Conservation (phyloP, 169 alveolate genomes). For the Babesia microti region DNA sequence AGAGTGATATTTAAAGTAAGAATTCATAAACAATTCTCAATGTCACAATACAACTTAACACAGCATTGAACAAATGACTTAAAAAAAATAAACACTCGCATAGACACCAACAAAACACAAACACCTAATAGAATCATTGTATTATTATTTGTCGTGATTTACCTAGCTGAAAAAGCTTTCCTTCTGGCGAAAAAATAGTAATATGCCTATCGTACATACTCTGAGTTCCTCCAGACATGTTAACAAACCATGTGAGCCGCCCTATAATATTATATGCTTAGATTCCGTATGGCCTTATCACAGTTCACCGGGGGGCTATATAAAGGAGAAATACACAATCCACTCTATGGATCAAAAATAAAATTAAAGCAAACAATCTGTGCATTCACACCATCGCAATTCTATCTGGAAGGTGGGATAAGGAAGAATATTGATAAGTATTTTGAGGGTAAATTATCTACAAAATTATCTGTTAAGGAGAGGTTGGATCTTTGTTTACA, state of each 20-base stretch:
- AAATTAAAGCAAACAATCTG: no score
- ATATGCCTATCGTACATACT: constrained; percentile 81
- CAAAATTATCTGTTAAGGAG: no score
- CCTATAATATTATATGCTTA: no score
- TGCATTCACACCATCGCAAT: no score
- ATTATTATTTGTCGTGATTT: constrained; percentile 1
- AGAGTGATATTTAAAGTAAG: background rate
- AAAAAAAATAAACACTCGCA: background rate
- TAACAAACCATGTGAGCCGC: no score
- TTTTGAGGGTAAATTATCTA: no score
- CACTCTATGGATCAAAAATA: no score
- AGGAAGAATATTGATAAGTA: no score
- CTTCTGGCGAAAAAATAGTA: constrained; percentile 96
- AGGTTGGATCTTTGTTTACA: constrained; percentile 29
- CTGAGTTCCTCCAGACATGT: constrained; percentile 74
- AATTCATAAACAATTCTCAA: background rate
- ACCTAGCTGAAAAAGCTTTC: constrained; percentile 91
- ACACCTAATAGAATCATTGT: background rate
- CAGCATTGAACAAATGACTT: background rate
- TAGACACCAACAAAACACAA: background rate
- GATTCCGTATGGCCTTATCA: no score
- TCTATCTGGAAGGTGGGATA: no score
- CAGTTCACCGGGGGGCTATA: no score
- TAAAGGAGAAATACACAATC: no score
- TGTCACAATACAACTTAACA: background rate